A percentile compares a stretch with the other conserved stretches of the same genome.
These are phyloP conservation scores for Protomyces gravidus DNA, from an alignment of 1,139 yeast species.

Conservation along the genomic window DNA sequence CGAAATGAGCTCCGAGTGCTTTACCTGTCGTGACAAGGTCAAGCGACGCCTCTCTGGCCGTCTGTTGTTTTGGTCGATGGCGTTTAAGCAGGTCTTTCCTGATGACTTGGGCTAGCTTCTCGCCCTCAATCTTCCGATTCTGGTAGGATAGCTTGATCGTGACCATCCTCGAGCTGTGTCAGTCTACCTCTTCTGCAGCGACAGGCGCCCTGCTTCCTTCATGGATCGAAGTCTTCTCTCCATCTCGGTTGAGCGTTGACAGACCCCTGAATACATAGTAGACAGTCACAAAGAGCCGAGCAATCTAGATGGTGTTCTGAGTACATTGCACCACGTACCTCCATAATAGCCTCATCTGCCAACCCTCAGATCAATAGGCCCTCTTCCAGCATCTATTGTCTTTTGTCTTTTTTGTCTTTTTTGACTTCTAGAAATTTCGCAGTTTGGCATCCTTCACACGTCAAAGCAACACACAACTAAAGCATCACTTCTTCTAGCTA, in stretches of 20 bases:
- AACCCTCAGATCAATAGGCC: too few species aligned
- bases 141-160: neutral
- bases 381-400: neutral
- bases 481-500: neutral
- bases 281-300: too few species aligned
- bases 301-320: too few species aligned
- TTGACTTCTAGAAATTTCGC: neutral
- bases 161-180: neutral
- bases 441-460: too few species aligned
- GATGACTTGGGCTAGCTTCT: neutral
- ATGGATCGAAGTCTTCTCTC: too few species aligned
- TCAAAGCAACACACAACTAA: neutral
- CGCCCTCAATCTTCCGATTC: neutral
- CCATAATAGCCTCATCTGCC: neutral
- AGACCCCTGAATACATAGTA: neutral
- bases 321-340: neutral
- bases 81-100: neutral
- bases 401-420: neutral
- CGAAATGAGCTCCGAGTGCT: neutral
- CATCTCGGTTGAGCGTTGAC: neutral
- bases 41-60: neutral
- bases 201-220: too few species aligned
- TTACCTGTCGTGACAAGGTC: neutral
- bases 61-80: neutral
- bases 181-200: too few species aligned